phyloP scores from a whole-genome alignment of 768 basidiomycete species.

The Boletus barrowsii region DNA sequence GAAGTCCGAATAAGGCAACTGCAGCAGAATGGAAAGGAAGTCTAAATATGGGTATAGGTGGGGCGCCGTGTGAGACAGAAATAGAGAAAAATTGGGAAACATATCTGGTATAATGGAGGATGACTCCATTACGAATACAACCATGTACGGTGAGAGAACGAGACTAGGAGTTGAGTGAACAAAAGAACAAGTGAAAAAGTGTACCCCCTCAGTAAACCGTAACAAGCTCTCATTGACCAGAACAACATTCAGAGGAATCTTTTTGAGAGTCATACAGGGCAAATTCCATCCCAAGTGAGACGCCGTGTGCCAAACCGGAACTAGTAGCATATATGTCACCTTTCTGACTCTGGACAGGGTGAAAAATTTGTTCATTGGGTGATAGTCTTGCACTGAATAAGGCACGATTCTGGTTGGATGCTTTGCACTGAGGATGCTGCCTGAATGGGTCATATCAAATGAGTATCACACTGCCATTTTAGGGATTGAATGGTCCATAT shows the following conservation, averaged over 20 bases:
- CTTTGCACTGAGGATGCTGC: slow-evolving; percentile 32
- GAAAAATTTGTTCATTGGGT: slow-evolving; percentile 3
- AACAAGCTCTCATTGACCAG: slow-evolving; percentile 4
- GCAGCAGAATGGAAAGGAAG: too few species aligned
- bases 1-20: too few species aligned
- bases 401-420: slow-evolving; percentile 17
- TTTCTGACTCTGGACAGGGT: not conserved
- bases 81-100: too few species aligned
- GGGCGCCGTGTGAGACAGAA: too few species aligned
- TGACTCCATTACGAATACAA: too few species aligned
- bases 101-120: too few species aligned
- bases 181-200: too few species aligned
- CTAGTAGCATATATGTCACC: slow-evolving; percentile 13
- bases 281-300: slow-evolving; percentile 15
- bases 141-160: too few species aligned
- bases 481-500: slow-evolving; percentile 13
- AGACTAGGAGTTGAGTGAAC: too few species aligned
- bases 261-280: slow-evolving; percentile 16
- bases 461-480: not conserved
- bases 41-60: too few species aligned
- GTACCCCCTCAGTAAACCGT: too few species aligned
- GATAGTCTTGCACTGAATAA: slow-evolving; percentile 22
- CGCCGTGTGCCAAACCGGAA: slow-evolving; percentile 29
- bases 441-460: slow-evolving; percentile 1
- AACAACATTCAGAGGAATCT: not conserved